These are phyloP conservation scores for Orbilia ellipsospora DNA, from an alignment of 2,329 filamentous ascomycete genomes.

Conservation along the genomic window DNA sequence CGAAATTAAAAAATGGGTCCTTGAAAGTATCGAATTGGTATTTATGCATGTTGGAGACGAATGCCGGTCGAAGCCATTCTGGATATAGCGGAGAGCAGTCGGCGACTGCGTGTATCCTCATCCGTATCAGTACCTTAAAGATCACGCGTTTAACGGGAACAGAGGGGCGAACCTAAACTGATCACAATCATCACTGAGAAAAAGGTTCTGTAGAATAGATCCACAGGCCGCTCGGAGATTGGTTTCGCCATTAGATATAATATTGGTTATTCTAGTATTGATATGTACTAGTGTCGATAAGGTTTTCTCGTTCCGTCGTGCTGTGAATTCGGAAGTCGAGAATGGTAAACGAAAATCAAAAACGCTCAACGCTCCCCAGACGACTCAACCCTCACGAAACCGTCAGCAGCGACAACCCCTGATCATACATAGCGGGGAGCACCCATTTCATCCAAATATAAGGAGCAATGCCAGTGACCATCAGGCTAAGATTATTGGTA, in stretches of 20 bases:
- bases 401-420: too few species aligned
- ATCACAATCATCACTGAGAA: constrained; percentile 49
- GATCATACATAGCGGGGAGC: too few species aligned
- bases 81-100: constrained; percentile 51
- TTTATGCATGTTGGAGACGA: constrained; percentile 41
- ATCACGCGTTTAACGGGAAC: too few species aligned
- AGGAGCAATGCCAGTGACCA: too few species aligned
- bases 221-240: constrained; percentile 41
- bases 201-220: constrained; percentile 42
- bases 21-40: constrained; percentile 47
- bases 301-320: too few species aligned
- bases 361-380: too few species aligned
- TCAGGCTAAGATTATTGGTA: too few species aligned
- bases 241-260: constrained; percentile 34
- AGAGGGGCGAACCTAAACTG: constrained; percentile 20
- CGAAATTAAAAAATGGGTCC: constrained; percentile 47
- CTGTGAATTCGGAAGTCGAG: too few species aligned
- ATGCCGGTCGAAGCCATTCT: constrained; percentile 39
- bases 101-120: constrained; percentile 24
- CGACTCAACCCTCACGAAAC: too few species aligned
- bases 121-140: neutral
- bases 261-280: neutral
- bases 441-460: too few species aligned
- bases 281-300: too few species aligned
- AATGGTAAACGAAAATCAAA: too few species aligned